Base-by-base conservation (phyloP, 164 flowering plant species). In the Vitis cinerea region DNA sequence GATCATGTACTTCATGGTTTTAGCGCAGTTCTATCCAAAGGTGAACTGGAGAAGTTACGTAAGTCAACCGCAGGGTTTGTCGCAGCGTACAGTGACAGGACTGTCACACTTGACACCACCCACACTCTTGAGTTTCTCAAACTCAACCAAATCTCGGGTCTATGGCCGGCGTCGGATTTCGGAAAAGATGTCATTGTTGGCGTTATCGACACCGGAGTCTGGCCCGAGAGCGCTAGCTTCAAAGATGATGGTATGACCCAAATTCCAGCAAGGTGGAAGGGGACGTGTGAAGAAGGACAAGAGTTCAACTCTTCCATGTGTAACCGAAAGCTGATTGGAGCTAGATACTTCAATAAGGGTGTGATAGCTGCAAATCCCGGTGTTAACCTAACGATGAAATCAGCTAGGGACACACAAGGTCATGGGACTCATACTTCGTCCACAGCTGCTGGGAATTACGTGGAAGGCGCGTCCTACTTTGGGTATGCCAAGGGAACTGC, bases 361-460 rank as follows among this genome's bases (percentile, higher is more conserved):
- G 4, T 75, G 11, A 58, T 54, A 7, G 79, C 81, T 1, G 72
- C 75, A 8, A 63, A 72, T 19, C 82, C 84, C 1, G 53, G 63
- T 9, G 29, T 74, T 5, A 77, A 66, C 9, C 59, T 76, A 0
- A 58, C 27, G 10, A 69, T 73, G 82, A 79, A 86, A 59, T 86
- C 92, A 0, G 64, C 88, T 0, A 77, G 97, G 52, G 92, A 89
- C 71, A 64, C 71, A 1, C 1, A 23, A 0, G 91, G 97, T 0
- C 97, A 91, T 57, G 91, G 94, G 5, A 86, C 86, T 0, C 90
- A 88, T 76, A 84, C 87, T 2, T 75, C 92, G 1, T 83, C 90
- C 13, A 88, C 87, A 0, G 88, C 79, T 2, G 90, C 80, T 0
- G 90, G 92, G 8, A 83, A 80, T 51, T 83, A 70, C 63, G 86